Evolutionary conservation across 2,329 filamentous ascomycete species (phyloP).

Genomic region (Botrytis porri): DNA sequence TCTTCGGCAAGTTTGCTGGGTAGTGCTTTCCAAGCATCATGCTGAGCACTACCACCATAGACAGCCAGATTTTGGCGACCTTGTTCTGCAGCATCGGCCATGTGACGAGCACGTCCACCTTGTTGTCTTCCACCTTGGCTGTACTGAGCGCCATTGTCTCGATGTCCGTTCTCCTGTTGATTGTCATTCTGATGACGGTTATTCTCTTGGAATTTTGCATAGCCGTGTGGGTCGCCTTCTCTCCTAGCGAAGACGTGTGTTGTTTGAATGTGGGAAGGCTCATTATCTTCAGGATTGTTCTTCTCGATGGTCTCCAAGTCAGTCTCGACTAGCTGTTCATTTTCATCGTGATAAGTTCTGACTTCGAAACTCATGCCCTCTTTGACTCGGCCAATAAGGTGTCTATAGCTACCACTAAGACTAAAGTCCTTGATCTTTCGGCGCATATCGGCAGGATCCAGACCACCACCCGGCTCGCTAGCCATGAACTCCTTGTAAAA

Average conservation of each 20-base stretch:
- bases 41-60: constrained; percentile 21
- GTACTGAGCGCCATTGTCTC: not conserved
- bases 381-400: constrained; percentile 69
- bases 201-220: not conserved
- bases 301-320: constrained; percentile 61
- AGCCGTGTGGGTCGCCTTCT: constrained; percentile 5
- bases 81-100: constrained; percentile 10
- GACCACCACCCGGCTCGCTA: constrained; percentile 67
- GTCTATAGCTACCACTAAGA: constrained; percentile 83
- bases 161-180: not conserved
- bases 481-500: constrained; percentile 88
- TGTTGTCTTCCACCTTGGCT: constrained; percentile 5
- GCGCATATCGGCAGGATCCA: constrained; percentile 86
- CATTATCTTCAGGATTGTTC: constrained; percentile 4
- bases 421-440: constrained; percentile 83
- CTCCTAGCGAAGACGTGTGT: constrained; percentile 1
- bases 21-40: constrained; percentile 31
- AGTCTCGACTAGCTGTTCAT: constrained; percentile 84
- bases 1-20: constrained; percentile 30
- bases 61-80: not conserved
- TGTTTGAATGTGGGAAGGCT: not conserved
- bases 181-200: not conserved
- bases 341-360: constrained; percentile 63
- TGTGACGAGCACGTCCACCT: not conserved
- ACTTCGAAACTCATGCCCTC: constrained; percentile 64